Base-by-base conservation (phyloP, 805 yeast genomes). In the Tetrapisispora pingtungensis region DNA sequence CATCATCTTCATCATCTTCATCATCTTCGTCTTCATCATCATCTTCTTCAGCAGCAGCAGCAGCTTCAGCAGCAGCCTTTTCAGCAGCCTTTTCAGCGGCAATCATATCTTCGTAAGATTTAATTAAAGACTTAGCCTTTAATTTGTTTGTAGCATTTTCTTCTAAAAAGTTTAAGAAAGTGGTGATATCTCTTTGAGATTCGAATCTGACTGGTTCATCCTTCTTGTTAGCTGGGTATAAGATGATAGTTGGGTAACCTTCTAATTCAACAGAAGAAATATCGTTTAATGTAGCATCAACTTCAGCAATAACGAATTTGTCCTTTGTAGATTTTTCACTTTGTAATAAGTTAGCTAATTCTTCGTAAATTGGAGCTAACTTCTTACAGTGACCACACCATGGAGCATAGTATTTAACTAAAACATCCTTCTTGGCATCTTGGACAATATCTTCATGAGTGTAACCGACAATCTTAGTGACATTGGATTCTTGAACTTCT, bases 321-420 rank as follows among this genome's bases (percentile, higher is more conserved):
- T 68, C 68, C 43, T 67, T 62, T 41, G 71, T 70, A 39, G 64
- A 70, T 19, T 66, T 59, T 59, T 80, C 78, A 42, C 72, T 64
- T 48, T 69, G 71, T 66, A 74, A 84, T 44, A 82, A 56, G 41
- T 70, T 80, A 42, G 90, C 97, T 52, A 93, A 76, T 62, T 89
- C 93, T 63, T 85, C 94, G 72, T 80, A 90, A 46, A 72, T 73
- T 60, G 96, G 96, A 42, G 90, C 90, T 64, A 88, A 74, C 67
- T 77, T 84, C 74, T 86, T 87, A 73, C 96, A 87, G 73, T 88
- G 96, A 39, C 96, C 94, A 72, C 96, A 88, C 96, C 96, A 89
- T 69, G 95, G 94, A 40, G 97, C 97, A 61, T 85, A 89, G 69
- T 89, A 90, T 71, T 86, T 84, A 45, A 90, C 95, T 46, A 89